A percentile compares a stretch with the other conserved stretches of the same genome.
Conservation (phyloP, 2,329 filamentous ascomycete genomes). For the Aspergillus calidoustus region DNA sequence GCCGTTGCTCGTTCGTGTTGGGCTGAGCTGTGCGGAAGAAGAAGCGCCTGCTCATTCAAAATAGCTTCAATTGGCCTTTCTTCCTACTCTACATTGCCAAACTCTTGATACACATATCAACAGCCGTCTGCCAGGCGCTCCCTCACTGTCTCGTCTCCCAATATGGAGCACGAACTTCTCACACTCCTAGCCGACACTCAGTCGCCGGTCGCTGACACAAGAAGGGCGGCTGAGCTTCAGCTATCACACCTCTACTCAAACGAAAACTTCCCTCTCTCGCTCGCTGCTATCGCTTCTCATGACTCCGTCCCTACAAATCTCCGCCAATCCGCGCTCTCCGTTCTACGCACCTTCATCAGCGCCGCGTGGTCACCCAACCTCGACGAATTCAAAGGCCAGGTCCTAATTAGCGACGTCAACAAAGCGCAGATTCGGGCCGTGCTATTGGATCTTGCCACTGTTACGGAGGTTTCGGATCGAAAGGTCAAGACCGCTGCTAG, state of each 20-base stretch:
- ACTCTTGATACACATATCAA: neutral
- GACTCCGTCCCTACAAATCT: slow-evolving; percentile 72
- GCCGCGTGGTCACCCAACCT: slow-evolving; percentile 80
- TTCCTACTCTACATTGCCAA: neutral
- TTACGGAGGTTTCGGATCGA: slow-evolving; percentile 71
- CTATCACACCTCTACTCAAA: slow-evolving; percentile 72
- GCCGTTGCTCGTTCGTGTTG: slow-evolving; percentile 2
- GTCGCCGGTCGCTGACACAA: slow-evolving; percentile 72
- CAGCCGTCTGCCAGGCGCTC: neutral
- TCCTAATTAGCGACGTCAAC: slow-evolving; percentile 72
- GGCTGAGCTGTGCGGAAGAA: neutral
- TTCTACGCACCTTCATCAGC: slow-evolving; percentile 81
- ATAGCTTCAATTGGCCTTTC: neutral
- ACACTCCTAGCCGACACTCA: slow-evolving; percentile 87
- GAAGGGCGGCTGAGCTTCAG: slow-evolving; percentile 85
- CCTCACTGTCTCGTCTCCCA: slow-evolving; percentile 16
- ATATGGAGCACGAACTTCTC: slow-evolving; percentile 91
- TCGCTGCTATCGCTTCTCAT: slow-evolving; percentile 81
- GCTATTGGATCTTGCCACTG: slow-evolving; percentile 78
- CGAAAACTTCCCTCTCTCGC: slow-evolving; percentile 74
- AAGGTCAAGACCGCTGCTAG: slow-evolving; percentile 90
- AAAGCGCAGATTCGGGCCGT: slow-evolving; percentile 74
- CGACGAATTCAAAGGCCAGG: slow-evolving; percentile 69
- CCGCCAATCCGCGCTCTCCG: slow-evolving; percentile 80
- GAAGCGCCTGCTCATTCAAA: neutral